Evolutionary conservation across 2,329 filamentous ascomycete species (phyloP).

Genomic region (Colletotrichum paranaense): DNA sequence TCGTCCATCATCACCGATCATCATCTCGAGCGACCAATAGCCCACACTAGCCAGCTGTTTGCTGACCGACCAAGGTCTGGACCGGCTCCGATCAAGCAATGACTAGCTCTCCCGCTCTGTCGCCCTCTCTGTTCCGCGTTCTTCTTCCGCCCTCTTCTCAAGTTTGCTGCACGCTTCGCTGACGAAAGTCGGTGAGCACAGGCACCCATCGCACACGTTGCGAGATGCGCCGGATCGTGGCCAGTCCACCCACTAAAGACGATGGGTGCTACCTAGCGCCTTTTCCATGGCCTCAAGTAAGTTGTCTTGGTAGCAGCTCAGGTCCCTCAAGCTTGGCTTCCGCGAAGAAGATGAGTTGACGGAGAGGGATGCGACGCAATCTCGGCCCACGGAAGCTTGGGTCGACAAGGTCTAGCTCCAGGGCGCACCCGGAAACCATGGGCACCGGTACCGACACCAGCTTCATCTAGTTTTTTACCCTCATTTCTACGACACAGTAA

Average conservation of each 20-base stretch:
- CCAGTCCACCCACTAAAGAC: slow-evolving; percentile 17
- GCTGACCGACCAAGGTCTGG: slow-evolving; percentile 8
- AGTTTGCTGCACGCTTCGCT: slow-evolving; percentile 13
- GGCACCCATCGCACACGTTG: slow-evolving; percentile 23
- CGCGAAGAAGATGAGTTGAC: slow-evolving; percentile 31
- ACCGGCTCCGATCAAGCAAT: slow-evolving; percentile 3
- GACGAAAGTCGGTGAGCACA: slow-evolving; percentile 26
- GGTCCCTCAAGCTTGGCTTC: slow-evolving; percentile 32
- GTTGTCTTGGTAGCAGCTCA: slow-evolving; percentile 33
- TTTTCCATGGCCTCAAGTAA: slow-evolving; percentile 29
- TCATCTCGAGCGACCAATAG: slow-evolving; percentile 1
- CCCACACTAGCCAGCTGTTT: slow-evolving; percentile 30
- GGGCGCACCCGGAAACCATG: slow-evolving; percentile 15
- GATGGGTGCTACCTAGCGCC: slow-evolving; percentile 18
- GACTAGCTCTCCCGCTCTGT: not conserved
- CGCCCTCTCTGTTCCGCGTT: not conserved
- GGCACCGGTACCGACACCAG: not conserved
- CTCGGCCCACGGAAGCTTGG: slow-evolving; percentile 29
- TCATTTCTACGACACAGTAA: not conserved
- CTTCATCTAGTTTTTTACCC: not conserved
- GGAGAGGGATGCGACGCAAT: slow-evolving; percentile 34
- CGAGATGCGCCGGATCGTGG: slow-evolving; percentile 7
- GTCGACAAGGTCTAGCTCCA: slow-evolving; percentile 30
- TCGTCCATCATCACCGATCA: not conserved
- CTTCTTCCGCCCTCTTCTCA: not conserved